A percentile compares a stretch with the other conserved stretches of the same genome.
These are phyloP conservation scores for Phycomyces nitens DNA, from an alignment of 192 early-diverging fungal species.

Conservation along the genomic window DNA sequence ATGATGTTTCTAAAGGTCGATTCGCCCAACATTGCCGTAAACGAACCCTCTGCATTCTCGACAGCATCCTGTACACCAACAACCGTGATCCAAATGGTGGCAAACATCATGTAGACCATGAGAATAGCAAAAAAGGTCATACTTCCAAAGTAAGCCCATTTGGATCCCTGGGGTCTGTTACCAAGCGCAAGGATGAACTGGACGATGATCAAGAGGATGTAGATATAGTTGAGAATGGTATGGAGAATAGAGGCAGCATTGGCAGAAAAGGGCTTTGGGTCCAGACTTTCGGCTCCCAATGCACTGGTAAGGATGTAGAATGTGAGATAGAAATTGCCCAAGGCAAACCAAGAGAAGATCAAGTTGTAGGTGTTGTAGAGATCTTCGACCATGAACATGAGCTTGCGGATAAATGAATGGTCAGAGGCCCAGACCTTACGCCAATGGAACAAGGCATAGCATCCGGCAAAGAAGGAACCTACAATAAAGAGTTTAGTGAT, in stretches of 20 bases:
- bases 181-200: slow-evolving; percentile 89
- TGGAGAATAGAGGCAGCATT: slow-evolving; percentile 39
- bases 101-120: slow-evolving; percentile 85
- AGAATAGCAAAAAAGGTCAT: slow-evolving; percentile 84
- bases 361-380: slow-evolving; percentile 80
- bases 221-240: slow-evolving; percentile 43
- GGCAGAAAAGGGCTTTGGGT: slow-evolving; percentile 32
- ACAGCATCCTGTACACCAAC: slow-evolving; percentile 58
- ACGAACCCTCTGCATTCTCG: slow-evolving; percentile 40
- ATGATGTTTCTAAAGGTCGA: slow-evolving; percentile 63
- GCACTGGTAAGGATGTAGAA: slow-evolving; percentile 51
- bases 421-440: slow-evolving; percentile 60
- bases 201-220: slow-evolving; percentile 66
- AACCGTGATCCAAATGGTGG: slow-evolving; percentile 65
- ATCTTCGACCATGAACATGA: slow-evolving; percentile 74
- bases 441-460: slow-evolving; percentile 67
- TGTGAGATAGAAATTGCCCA: slow-evolving; percentile 66
- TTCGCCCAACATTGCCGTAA: slow-evolving; percentile 64
- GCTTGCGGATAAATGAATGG: slow-evolving; percentile 66
- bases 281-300: slow-evolving; percentile 17
- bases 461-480: slow-evolving; percentile 69
- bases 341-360: slow-evolving; percentile 89
- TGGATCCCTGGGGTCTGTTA: slow-evolving; percentile 87
- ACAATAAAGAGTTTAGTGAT: neutral
- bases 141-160: slow-evolving; percentile 65